Base-by-base conservation (phyloP, 108 stramenopile genomes). In the Hondaea fermentalgiana region DNA sequence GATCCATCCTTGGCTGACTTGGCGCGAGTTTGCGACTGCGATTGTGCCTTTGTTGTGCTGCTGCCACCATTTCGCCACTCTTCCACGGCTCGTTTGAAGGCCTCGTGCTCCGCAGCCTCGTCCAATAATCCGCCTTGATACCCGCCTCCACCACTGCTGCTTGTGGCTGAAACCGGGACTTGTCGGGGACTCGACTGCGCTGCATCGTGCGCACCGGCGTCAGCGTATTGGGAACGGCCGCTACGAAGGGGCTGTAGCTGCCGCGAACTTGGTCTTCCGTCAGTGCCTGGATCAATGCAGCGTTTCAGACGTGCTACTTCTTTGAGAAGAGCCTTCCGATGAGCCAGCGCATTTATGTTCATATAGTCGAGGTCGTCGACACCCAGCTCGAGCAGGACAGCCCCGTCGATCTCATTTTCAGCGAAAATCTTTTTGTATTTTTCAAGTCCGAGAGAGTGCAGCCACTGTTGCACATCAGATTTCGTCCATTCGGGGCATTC, bases 291-390 rank as follows among this genome's bases (percentile, higher is more conserved):
- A 23, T 83, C 51, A 16, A 83, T 45, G 51, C 76, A 83, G 16
- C 76, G 76, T 23, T 83, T 55, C 19, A 83, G 76, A 6, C 51
- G 12, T 14, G 76, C 45, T 16, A 83, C 76, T 28, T 83, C 76
- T 1, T 83, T 83, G 3, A 83, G 45, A 1, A 83, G n/a, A 0
- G 76, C 23, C 51, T 83, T 83, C 0, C 76, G 45, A 12, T 47
- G 76, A 12, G 49, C 76, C 14, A 83, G 76, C n/a, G 49, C 51
- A 25, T 21, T 55, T 45, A 83, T 83, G 6, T 53, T 17, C 76
- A 83, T 83, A 45, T 83, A 83, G 23, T 83, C 76, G 25, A 83
- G 51, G 76, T 83, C 76, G 28, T 83, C 76, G 8, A 83, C 76
- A 3, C 76, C 76, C 10, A 83, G 45, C 49, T 83, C 76, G n/a